A percentile compares a stretch with the other conserved stretches of the same genome.
phyloP scores from a whole-genome alignment of 208 protist genomes.

The Acanthamoeba culbertsoni region DNA sequence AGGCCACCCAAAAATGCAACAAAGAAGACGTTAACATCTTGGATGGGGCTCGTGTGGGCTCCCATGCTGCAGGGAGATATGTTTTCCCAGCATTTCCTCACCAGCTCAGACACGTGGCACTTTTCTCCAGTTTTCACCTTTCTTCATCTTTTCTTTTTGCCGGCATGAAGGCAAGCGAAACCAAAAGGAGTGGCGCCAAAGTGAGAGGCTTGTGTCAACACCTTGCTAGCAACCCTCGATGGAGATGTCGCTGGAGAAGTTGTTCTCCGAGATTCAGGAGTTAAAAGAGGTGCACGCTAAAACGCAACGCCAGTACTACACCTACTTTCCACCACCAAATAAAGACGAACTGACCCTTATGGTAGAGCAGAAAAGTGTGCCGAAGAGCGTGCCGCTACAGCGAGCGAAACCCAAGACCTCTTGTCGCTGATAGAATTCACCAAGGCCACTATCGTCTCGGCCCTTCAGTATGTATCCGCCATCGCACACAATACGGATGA shows the following conservation, averaged over 20 bases:
- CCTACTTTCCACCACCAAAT: background rate
- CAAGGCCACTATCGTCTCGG: background rate
- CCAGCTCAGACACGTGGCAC: background rate
- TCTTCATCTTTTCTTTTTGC: background rate
- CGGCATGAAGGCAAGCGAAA: background rate
- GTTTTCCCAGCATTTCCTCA: background rate
- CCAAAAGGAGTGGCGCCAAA: background rate
- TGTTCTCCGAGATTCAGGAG: background rate
- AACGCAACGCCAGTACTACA: background rate
- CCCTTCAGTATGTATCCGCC: no score
- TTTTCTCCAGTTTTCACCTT: no score
- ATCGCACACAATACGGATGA: no score
- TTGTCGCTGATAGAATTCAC: background rate
- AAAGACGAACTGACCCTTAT: background rate
- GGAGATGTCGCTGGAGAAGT: background rate
- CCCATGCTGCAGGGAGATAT: background rate
- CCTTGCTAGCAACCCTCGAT: background rate
- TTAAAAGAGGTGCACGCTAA: background rate
- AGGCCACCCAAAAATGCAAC: background rate
- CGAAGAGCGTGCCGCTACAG: background rate
- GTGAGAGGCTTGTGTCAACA: background rate
- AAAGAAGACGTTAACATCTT: constrained; percentile 31
- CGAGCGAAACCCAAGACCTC: background rate
- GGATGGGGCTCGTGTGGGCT: constrained; percentile 36
- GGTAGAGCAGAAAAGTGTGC: background rate